Conservation (phyloP, 495 filamentous ascomycete species). For the Paragyromitra xinjiangensis region DNA sequence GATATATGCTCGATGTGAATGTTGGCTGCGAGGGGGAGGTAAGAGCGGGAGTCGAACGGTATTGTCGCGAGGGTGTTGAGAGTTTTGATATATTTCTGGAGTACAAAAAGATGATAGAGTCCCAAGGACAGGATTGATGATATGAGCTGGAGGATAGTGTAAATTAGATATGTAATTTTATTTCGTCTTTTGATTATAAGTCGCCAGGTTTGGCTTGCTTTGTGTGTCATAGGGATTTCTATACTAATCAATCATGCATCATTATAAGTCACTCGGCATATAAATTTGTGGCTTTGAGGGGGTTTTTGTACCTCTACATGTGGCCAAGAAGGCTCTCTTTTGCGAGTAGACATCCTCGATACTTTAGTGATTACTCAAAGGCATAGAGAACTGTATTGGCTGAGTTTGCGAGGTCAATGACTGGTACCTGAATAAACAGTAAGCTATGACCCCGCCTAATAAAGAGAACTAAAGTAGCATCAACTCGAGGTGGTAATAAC, state of each 20-base stretch:
- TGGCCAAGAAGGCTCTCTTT: too few species aligned
- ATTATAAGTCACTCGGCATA: too few species aligned
- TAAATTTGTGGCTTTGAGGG: too few species aligned
- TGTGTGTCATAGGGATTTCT: background rate
- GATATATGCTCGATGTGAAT: background rate
- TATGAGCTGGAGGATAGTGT: background rate
- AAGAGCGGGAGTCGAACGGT: background rate
- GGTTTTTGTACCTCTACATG: too few species aligned
- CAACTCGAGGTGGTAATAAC: too few species aligned
- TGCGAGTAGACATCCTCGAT: too few species aligned
- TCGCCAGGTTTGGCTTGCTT: background rate
- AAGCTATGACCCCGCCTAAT: too few species aligned
- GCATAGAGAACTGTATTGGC: too few species aligned
- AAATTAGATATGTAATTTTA: background rate
- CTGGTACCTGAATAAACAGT: too few species aligned
- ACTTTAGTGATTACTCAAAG: too few species aligned
- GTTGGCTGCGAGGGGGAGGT: background rate
- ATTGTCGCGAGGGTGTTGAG: background rate
- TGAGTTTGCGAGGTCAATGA: too few species aligned
- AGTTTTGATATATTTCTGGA: background rate
- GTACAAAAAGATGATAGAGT: background rate
- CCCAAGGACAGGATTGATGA: background rate
- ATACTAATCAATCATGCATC: background rate
- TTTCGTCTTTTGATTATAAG: background rate
- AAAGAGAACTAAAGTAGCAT: too few species aligned